Conservation (phyloP, 352 stramenopile genomes). For the Pythium chondricola region DNA sequence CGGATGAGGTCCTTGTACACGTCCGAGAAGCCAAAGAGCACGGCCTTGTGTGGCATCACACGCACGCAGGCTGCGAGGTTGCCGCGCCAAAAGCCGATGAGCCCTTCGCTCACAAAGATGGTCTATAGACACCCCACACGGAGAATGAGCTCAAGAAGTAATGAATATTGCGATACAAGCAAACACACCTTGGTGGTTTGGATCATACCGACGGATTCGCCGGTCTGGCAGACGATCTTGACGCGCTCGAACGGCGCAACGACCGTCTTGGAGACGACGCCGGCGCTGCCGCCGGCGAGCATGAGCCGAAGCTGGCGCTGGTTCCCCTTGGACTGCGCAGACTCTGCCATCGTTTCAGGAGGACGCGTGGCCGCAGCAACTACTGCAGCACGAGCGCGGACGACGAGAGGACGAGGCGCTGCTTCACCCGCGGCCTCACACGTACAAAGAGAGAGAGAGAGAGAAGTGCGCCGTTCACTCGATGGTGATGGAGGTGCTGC, state of each 20-base stretch:
- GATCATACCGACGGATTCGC: slow-evolving; percentile 72
- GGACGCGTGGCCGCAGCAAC: background rate
- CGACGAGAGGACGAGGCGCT: background rate
- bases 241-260: slow-evolving; percentile 77
- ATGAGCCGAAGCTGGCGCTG: slow-evolving; percentile 60
- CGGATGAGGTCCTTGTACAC: slow-evolving; percentile 81
- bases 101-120: slow-evolving; percentile 51
- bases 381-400: background rate
- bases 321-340: slow-evolving; percentile 35
- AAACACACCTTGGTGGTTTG: slow-evolving; percentile 35
- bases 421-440: too few species aligned
- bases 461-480: too few species aligned
- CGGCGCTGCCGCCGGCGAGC: slow-evolving; percentile 58
- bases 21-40: slow-evolving; percentile 84
- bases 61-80: slow-evolving; percentile 72
- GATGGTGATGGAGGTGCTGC: too few species aligned
- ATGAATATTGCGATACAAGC: background rate
- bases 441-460: background rate
- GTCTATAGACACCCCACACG: slow-evolving; percentile 10
- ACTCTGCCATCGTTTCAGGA: too few species aligned
- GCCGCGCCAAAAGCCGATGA: slow-evolving; percentile 68
- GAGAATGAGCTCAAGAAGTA: background rate
- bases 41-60: slow-evolving; percentile 72
- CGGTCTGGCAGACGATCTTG: slow-evolving; percentile 82
- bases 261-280: slow-evolving; percentile 76